Base-by-base conservation (phyloP, 2,329 filamentous ascomycete species). In the Blastomyces silverae region DNA sequence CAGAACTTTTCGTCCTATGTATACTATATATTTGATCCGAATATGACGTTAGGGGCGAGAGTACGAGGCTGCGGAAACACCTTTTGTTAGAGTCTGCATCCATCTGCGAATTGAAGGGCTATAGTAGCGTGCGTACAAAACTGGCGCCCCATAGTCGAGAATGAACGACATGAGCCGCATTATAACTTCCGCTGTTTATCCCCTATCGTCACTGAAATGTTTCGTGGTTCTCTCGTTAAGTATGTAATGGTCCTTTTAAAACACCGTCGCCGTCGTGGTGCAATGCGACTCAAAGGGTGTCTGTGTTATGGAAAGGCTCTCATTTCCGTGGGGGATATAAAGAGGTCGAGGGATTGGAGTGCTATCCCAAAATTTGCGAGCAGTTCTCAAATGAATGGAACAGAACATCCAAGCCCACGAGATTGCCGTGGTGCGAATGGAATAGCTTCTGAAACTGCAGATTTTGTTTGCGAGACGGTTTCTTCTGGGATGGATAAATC, bases 21-120 rank as follows among this genome's bases (percentile, higher is more conserved):
- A 88, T 88, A 69, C 82, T 84, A 73, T 85, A 81, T 72, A 88
- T 88, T 72, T 88, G 86, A 74, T 88, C 86, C 66, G 84, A 82
- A 77, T 88, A 88, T 69, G 84, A 86, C 61, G 85, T 87, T 66
- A 88, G 76, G 10, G 86, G 86, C 8, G 85, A 87, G 10, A 84
- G 81, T 62, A 87, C 79, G 67, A 88, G 81, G 74, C 83, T 85
- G 70, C 65, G 15, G 52, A 10, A 46, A n/a, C 13, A 28, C 61
- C 64, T 22, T 31, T 31, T n/a, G 58, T 61, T 20, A 61, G 58
- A 48, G 4, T n/a, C n/a, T 42, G 44, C 22, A 31, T 50, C 17
- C 17, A 11, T 20, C 17, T 46, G 22, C 34, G 52, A 61, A 60
- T 52, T 66, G 44, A 20, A 53, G 66, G 69, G 15, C 6, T 20